A percentile compares a stretch with the other conserved stretches of the same genome.
Conservation (phyloP, 495 filamentous ascomycete species). For the Penicillium paradoxum region DNA sequence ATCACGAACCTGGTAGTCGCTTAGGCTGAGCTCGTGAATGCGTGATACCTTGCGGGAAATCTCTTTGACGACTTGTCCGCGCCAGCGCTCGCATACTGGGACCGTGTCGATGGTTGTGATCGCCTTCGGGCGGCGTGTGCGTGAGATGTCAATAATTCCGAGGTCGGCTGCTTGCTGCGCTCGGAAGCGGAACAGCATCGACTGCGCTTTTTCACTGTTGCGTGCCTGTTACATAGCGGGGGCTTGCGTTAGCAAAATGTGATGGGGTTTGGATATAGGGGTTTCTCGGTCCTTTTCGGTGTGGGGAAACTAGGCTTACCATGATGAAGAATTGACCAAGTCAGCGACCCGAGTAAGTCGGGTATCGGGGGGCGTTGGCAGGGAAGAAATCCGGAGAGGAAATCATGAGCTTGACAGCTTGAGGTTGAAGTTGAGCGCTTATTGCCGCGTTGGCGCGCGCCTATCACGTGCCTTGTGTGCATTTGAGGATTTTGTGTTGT, state of each 20-base stretch:
- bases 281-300: not conserved
- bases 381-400: constrained; percentile 19
- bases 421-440: constrained; percentile 23
- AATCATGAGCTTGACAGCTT: constrained; percentile 27
- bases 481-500: not conserved
- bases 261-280: not conserved
- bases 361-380: constrained; percentile 14
- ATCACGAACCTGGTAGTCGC: constrained; percentile 95
- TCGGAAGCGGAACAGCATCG: constrained; percentile 99
- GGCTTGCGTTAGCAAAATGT: constrained; percentile 19
- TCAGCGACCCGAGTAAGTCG: constrained; percentile 14
- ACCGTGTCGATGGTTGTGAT: constrained; percentile 82
- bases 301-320: constrained; percentile 18
- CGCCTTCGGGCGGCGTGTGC: constrained; percentile 79
- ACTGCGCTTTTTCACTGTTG: constrained; percentile 97
- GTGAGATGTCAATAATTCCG: constrained; percentile 91
- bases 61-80: constrained; percentile 94
- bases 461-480: constrained; percentile 16
- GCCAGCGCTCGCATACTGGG: constrained; percentile 93
- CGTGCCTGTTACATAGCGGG: constrained; percentile 49
- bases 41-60: constrained; percentile 92
- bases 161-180: constrained; percentile 94
- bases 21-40: constrained; percentile 84
- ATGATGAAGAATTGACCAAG: constrained; percentile 26
- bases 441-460: constrained; percentile 20